Base-by-base conservation (phyloP, 2,329 filamentous ascomycete species). In the Hymenotorrendiella dingleyae region DNA sequence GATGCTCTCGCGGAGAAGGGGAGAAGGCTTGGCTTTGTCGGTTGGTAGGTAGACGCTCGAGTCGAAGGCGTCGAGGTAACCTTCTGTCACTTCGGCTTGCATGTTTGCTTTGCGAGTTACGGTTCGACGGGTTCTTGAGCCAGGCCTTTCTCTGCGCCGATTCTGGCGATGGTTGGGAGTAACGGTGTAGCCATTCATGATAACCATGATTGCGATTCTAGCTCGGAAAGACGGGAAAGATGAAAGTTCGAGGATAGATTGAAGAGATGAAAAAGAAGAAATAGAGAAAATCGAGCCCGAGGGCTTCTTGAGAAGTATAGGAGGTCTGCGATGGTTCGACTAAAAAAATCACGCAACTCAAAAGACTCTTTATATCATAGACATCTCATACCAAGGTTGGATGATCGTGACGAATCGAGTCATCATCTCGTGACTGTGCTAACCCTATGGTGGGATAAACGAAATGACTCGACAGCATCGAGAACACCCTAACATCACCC, bases 1-100 rank as follows among this genome's bases (percentile, higher is more conserved):
- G 36, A 60, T 58, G 43, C 52, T 60, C 37, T 59, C 56, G 26
- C 57, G 52, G 11, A 58, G 43, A 11, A 60, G 46, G 17, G 58
- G 57, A 36, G 57, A 59, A 9, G 56, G 54, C 19, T 41, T 46
- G 36, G 49, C 35, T 36, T 48, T 48, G 45, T 57, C 51, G 28
- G 54, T 52, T 3, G 58, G 57, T 9, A 60, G 51, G 33, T 41
- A 37, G 3, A 60, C 41, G 11, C 16, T 45, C 4, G 46, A 17
- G 27, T 61, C 57, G 24, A 43, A 47, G 10, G 58, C 57, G 24
- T 58, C 52, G 11, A 52, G 44, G 10, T 58, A 41, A 4, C 53
- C 53, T 48, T 60, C 57, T 16, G 45, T 36, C 35, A 41, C 49
- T 24, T 60, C 57, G 20, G 44, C 36, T 30, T 51, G 45, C 6